These are phyloP conservation scores for Babesia sp. DNA, from an alignment of 169 alveolate species.

Conservation along the genomic window DNA sequence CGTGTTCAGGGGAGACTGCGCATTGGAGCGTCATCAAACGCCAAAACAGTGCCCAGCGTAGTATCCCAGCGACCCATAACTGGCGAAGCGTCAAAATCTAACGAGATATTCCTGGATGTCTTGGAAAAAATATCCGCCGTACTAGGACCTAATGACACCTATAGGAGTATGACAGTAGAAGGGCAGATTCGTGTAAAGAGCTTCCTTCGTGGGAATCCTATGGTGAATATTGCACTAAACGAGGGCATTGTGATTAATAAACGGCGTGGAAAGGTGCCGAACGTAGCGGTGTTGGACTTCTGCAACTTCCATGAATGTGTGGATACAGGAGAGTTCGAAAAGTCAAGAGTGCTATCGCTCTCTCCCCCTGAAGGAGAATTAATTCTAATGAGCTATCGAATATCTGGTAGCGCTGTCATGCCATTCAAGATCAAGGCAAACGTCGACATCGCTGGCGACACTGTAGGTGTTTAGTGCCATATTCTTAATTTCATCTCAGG, in stretches of 20 bases:
- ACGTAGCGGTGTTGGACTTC: constrained; percentile 84
- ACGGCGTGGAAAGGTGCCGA: constrained; percentile 24
- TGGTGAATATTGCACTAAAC: constrained; percentile 84
- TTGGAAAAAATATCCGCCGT: constrained; percentile 77
- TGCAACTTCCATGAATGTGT: constrained; percentile 95
- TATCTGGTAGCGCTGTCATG: constrained; percentile 46
- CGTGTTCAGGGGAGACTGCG: background rate
- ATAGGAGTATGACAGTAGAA: constrained; percentile 86
- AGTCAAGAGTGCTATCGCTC: constrained; percentile 68
- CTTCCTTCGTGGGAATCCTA: constrained; percentile 87
- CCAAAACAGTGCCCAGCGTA: constrained; percentile 77
- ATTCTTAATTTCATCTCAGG: background rate
- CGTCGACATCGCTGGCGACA: constrained; percentile 19
- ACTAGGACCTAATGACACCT: constrained; percentile 86
- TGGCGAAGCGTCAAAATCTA: constrained; percentile 26
- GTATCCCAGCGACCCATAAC: constrained; percentile 82
- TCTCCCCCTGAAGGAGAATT: constrained; percentile 92
- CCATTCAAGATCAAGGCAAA: constrained; percentile 53
- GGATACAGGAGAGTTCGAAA: constrained; percentile 86
- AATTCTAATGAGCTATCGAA: constrained; percentile 87
- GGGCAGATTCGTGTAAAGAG: constrained; percentile 91
- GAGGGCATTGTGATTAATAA: constrained; percentile 72
- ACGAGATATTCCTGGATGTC: constrained; percentile 72
- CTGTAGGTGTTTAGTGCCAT: background rate
- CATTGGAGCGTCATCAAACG: constrained; percentile 22